Base-by-base conservation (phyloP, 148 eudicot species). In the Silene conica region DNA sequence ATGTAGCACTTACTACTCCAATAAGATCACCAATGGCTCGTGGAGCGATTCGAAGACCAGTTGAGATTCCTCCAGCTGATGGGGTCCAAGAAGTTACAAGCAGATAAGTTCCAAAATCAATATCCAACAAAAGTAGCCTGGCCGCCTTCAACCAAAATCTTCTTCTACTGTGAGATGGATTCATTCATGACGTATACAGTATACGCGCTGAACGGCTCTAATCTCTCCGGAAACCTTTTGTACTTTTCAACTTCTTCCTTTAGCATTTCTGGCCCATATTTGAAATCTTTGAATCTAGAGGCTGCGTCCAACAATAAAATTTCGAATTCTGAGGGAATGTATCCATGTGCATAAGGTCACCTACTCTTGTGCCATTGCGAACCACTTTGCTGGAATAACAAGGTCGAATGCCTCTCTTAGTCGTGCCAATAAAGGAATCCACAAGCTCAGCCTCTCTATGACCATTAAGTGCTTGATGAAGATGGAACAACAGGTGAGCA, bases 31-130 rank as follows among this genome's bases (percentile, higher is more conserved):
- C 98, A 71, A 95, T 61, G 75, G 80, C 89, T 72, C 93, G 86
- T 23, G 98, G 98, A 74, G 98, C 90, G 81, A 95, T 89, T 28
- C 97, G 97, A 84, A 92, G 98, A 76, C 98, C 98, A 52, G 93
- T 92, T 79, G 96, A 95, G 69, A 95, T 95, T 28, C 98, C 98
- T 79, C 98, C 98, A 70, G 98, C 97, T 57, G 98, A 92, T 43
- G 98, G 98, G 78, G 96, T 92, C n/a, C 97, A 95, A 54, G 97
- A 95, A 60, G 98, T 95, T 16, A 92, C 99, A 65, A 90, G 92
- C 1, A 97, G 99, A 71, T 95, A 95, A 15, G 99, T 95, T 74
- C 99, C 99, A 84, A 95, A 95, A 69, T 95, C 99, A 79, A 95
- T 83, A 76, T 95, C 99, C 82, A 92, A 78, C 99, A n/a, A 95